phyloP scores from a whole-genome alignment of 768 basidiomycete species.

The Termitomyces sp. region DNA sequence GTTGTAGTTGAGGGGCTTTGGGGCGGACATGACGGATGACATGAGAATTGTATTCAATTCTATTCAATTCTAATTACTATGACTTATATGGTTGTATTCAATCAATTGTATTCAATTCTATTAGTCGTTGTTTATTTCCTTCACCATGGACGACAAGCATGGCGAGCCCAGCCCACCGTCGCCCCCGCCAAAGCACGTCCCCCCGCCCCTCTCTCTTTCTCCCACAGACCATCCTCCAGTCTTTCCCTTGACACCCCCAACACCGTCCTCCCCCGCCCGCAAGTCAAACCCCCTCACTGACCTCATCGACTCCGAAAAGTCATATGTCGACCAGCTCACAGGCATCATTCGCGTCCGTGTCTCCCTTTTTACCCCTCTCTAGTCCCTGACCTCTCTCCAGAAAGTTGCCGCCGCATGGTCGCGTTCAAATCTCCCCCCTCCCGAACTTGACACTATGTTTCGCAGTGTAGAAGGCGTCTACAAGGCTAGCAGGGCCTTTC shows the following conservation, averaged over 20 bases:
- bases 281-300: conserved; percentile 82
- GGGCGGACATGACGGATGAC: background rate
- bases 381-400: conserved; percentile 37
- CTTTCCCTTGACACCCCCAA: conserved; percentile 27
- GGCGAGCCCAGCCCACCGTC: background rate
- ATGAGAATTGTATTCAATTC: background rate
- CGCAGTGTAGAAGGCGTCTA: conserved; percentile 89
- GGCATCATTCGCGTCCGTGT: conserved; percentile 82
- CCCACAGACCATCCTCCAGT: conserved; percentile 8
- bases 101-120: background rate
- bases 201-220: conserved; percentile 7
- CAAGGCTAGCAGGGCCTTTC: conserved; percentile 82
- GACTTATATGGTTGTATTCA: background rate
- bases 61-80: too few relatives aligned
- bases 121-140: conserved; percentile 2
- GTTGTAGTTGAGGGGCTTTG: conserved; percentile 24
- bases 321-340: conserved; percentile 87
- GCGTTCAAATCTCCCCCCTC: conserved; percentile 88
- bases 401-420: conserved; percentile 99
- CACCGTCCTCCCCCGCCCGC: conserved; percentile 36
- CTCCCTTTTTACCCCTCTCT: conserved; percentile 2
- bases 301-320: conserved; percentile 90
- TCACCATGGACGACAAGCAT: conserved; percentile 12
- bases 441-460: conserved; percentile 91
- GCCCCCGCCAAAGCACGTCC: background rate